A percentile compares a stretch with the other conserved stretches of the same genome.
phyloP scores from a whole-genome alignment of 257 asterid species.

The Cordia subcordata region DNA sequence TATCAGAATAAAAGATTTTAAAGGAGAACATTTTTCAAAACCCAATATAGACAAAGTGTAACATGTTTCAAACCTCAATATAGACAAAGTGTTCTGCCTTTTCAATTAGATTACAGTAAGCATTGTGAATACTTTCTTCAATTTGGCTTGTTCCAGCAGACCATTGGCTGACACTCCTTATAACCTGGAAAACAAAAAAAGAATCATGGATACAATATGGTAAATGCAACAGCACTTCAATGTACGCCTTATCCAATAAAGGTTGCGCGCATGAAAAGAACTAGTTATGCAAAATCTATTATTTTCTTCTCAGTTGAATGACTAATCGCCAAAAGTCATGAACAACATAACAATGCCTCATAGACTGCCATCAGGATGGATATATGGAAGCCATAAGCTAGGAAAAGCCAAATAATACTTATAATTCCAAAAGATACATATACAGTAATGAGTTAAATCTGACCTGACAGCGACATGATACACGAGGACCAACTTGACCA shows the following conservation, averaged over 20 bases:
- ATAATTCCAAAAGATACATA: too few species aligned
- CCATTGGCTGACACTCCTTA: slow-evolving; percentile 97
- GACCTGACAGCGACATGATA: slow-evolving; percentile 90
- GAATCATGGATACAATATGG: neutral
- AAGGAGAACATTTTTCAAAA: slow-evolving; percentile 28
- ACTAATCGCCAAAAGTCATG: too few species aligned
- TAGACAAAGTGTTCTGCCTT: slow-evolving; percentile 86
- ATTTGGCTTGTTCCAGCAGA: slow-evolving; percentile 97
- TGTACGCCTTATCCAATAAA: too few species aligned
- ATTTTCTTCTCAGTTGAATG: too few species aligned
- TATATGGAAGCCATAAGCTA: too few species aligned
- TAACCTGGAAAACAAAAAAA: slow-evolving; percentile 46
- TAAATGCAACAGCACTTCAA: too few species aligned
- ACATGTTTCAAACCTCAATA: slow-evolving; percentile 62
- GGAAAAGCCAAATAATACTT: too few species aligned
- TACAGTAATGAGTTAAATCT: slow-evolving; percentile 15
- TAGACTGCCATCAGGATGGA: too few species aligned
- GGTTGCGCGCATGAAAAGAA: too few species aligned
- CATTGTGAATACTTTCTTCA: slow-evolving; percentile 89
- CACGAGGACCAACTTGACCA: slow-evolving; percentile 94
- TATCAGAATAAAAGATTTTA: neutral
- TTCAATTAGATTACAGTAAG: slow-evolving; percentile 89
- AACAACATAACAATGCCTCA: too few species aligned
- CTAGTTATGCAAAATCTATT: too few species aligned
- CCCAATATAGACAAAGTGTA: slow-evolving; percentile 84